phyloP scores from a whole-genome alignment of 306 rosid species.

The Casuarina equisetifolia region DNA sequence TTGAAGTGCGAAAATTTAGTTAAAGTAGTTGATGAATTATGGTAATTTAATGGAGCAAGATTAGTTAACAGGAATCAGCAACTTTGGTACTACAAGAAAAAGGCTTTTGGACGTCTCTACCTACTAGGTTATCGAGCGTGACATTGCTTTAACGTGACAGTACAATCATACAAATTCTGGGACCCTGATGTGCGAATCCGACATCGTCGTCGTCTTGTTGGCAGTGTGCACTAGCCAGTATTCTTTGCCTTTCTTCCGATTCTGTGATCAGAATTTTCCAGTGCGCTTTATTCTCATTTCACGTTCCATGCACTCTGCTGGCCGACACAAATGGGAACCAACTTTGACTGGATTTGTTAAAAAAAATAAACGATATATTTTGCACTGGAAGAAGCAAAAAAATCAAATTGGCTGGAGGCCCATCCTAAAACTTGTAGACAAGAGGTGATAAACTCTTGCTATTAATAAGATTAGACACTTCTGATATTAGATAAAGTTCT shows the following conservation, averaged over 20 bases:
- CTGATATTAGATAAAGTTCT: too few species aligned
- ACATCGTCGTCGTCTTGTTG: conserved; percentile 10
- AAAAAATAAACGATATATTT: too few species aligned
- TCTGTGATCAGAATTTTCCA: conserved; percentile 12
- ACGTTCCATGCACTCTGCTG: not conserved
- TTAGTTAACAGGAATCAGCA: not conserved
- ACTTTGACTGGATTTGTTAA: too few species aligned
- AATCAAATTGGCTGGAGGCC: too few species aligned
- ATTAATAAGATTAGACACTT: too few species aligned
- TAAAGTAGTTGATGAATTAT: not conserved
- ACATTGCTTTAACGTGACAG: not conserved
- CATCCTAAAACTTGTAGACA: too few species aligned
- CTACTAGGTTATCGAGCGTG: conserved; percentile 1
- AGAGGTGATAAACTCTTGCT: too few species aligned
- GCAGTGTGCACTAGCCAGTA: not conserved
- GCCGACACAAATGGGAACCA: too few species aligned
- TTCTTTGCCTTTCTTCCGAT: not conserved
- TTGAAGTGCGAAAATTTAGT: not conserved
- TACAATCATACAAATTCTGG: conserved; percentile 18
- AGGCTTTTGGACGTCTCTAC: not conserved
- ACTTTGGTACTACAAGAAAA: not conserved
- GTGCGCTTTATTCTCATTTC: conserved; percentile 17
- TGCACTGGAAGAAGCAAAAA: too few species aligned
- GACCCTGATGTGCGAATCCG: conserved; percentile 8
- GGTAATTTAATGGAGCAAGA: not conserved